Evolutionary conservation across 2,329 filamentous ascomycete species (phyloP).

Genomic region (Didymella keratinophila): DNA sequence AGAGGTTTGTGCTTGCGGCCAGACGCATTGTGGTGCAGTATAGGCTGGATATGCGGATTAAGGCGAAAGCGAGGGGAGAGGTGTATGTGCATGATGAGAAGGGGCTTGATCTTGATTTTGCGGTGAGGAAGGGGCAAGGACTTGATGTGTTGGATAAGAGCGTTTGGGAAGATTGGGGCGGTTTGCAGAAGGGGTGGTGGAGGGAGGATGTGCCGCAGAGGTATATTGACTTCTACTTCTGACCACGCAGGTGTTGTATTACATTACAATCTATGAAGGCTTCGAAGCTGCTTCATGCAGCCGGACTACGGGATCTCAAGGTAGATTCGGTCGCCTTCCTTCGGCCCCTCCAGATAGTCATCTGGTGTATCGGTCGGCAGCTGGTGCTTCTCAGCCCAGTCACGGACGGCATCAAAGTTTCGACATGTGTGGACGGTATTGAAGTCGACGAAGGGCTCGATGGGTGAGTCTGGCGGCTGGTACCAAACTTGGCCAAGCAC

Average conservation of each 20-base stretch:
- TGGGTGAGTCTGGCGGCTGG: constrained; percentile 56
- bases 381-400: constrained; percentile 65
- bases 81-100: constrained; percentile 14
- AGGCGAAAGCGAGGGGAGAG: constrained; percentile 11
- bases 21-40: constrained; percentile 32
- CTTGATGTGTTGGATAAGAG: constrained; percentile 7
- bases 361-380: constrained; percentile 49
- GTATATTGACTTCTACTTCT: constrained; percentile 19
- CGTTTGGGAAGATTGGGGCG: constrained; percentile 5
- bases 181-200: constrained; percentile 13
- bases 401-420: constrained; percentile 62
- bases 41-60: constrained; percentile 21
- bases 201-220: constrained; percentile 18
- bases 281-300: too few relatives aligned
- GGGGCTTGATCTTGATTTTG: constrained; percentile 13
- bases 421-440: constrained; percentile 67
- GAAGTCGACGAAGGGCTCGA: constrained; percentile 67
- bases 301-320: constrained; percentile 31
- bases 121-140: neutral
- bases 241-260: constrained; percentile 1
- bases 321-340: constrained; percentile 43
- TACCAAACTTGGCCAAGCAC: constrained; percentile 70
- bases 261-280: constrained; percentile 4
- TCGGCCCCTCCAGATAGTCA: constrained; percentile 54
- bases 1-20: constrained; percentile 27